These are phyloP conservation scores for Monilinia laxa DNA, from an alignment of 2,329 filamentous ascomycete genomes.

Conservation along the genomic window DNA sequence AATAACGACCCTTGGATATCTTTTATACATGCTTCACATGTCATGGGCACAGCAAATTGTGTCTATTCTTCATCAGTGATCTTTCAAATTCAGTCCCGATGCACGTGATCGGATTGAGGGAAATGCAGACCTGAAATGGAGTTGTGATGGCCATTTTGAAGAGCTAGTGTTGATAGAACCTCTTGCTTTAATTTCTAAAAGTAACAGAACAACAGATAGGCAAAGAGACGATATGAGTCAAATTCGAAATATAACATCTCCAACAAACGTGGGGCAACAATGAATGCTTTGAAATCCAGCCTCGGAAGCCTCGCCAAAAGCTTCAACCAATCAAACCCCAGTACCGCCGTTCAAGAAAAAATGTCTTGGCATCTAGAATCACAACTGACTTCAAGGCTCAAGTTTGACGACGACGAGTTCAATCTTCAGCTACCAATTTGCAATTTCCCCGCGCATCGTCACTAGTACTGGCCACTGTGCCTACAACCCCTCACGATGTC, in stretches of 20 bases:
- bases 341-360: conserved; percentile 14
- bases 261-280: conserved; percentile 24
- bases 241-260: not conserved
- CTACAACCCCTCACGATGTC: conserved; percentile 57
- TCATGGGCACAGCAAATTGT: conserved; percentile 91
- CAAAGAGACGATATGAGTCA: not conserved
- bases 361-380: conserved; percentile 24
- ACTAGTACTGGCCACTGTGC: conserved; percentile 30
- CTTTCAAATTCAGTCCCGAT: not conserved
- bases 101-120: conserved; percentile 33
- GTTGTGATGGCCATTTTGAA: conserved; percentile 39
- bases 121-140: conserved; percentile 40
- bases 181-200: not conserved
- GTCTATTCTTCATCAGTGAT: conserved; percentile 56
- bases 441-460: conserved; percentile 2
- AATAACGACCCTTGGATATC: conserved; percentile 78
- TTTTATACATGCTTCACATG: conserved; percentile 85
- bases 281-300: conserved; percentile 37
- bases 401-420: conserved; percentile 17
- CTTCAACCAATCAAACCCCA: conserved; percentile 14
- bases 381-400: conserved; percentile 16
- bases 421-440: not conserved
- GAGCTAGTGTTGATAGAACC: not conserved
- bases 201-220: not conserved
- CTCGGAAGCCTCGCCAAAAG: conserved; percentile 14